These are phyloP conservation scores for Casuarina equisetifolia DNA, from an alignment of 306 rosid genomes.

Conservation along the genomic window DNA sequence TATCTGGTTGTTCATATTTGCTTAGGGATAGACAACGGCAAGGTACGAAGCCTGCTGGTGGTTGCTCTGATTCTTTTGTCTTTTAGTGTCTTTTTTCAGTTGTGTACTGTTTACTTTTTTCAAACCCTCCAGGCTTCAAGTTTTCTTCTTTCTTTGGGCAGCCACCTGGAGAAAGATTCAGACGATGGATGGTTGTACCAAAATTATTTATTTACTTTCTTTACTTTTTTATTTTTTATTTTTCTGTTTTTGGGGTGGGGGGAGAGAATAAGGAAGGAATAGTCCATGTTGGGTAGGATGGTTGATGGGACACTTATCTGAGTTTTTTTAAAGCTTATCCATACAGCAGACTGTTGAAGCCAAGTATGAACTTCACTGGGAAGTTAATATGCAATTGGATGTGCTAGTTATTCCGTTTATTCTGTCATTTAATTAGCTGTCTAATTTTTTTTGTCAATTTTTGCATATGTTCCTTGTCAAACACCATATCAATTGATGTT, in stretches of 20 bases:
- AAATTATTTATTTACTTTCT: neutral
- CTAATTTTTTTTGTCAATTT: neutral
- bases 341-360: neutral
- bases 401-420: neutral
- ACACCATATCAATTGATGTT: neutral
- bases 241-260: neutral
- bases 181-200: neutral
- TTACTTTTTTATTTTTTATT: too few species aligned
- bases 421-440: neutral
- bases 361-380: neutral
- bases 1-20: neutral
- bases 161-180: neutral
- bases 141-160: neutral
- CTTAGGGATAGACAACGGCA: too few species aligned
- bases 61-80: neutral
- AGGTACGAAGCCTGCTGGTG: slow-evolving; percentile 1
- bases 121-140: neutral
- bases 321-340: neutral
- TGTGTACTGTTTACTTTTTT: neutral
- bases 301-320: neutral
- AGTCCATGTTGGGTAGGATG: neutral
- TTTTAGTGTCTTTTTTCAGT: neutral
- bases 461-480: neutral
- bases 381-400: neutral
- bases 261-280: too few species aligned